Evolutionary conservation across 331 rosid species (phyloP), one percentile per base, ranked within the genome.

Genomic region (Acacia pycnantha): DNA sequence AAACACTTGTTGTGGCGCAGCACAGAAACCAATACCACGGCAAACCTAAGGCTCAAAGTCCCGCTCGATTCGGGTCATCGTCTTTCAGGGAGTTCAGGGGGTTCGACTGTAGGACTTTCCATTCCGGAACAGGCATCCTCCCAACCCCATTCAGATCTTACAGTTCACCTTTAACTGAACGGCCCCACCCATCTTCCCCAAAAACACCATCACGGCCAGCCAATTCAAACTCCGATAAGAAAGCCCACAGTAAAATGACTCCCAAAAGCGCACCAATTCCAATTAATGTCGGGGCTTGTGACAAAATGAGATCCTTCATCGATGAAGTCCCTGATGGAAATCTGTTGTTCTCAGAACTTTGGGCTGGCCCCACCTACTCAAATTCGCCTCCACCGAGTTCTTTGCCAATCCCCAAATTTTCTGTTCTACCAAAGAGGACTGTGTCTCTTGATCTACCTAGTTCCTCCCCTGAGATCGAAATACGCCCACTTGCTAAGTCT

Each of bases 281-380:
- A 18, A 94, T 94, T 53, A 73, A 71, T 73, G 67, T 40, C 6
- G 84, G 86, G 29, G 44, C 1, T 67, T 74, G 44, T 68, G 67
- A 58, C 82, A 88, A 82, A 44, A 88, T 72, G 31, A 76, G 59
- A 24, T n/a, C 37, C 82, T 86, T 90, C 41, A 51, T 51, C 58
- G 93, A 88, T 64, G 88, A 84, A 21, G 47, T 83, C 22, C 50
- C 72, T 64, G 53, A 58, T 48, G 88, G 77, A 53, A 83, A 82
- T 3, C 70, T 92, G 76, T 89, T 91, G n/a, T 68, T 90, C 70
- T 90, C 97, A 37, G 98, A 93, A 85, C 93, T 88, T 22, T 94
- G 98, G 98, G 98, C 98, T 72, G 97, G 98, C 47, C 97, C 98
- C 26, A 88, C 98, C 26, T 94, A 94, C 88, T 94, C 97, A 4